Percentiles rank a stretch among this genome's conserved stretches.
Evolutionary conservation across 2,329 filamentous ascomycete species (phyloP).

Genomic region (Penicillium verrucosum): DNA sequence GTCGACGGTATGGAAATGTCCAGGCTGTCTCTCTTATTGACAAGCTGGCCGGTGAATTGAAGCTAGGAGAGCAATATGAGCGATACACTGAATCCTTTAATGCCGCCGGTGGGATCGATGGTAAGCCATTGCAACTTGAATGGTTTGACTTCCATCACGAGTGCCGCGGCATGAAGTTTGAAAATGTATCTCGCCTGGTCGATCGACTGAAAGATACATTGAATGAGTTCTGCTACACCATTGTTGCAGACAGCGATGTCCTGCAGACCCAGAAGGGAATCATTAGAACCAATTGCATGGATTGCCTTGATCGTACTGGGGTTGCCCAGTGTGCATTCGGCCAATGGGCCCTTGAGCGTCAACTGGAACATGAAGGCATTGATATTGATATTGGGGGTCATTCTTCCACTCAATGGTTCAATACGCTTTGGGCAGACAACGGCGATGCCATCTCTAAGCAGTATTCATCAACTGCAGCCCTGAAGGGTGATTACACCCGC

Average conservation of each 20-base stretch:
- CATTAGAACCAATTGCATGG: conserved; percentile 97
- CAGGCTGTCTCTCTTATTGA: conserved; percentile 85
- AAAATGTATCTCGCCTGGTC: conserved; percentile 82
- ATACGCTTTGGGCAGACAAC: conserved; percentile 95
- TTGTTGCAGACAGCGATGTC: conserved; percentile 48
- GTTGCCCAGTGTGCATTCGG: conserved; percentile 91
- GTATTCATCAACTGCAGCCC: conserved; percentile 89
- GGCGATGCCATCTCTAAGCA: conserved; percentile 93
- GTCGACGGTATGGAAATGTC: conserved; percentile 67
- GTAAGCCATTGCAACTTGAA: conserved; percentile 64
- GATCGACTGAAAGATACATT: conserved; percentile 66
- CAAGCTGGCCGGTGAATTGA: conserved; percentile 76
- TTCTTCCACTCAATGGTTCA: conserved; percentile 86
- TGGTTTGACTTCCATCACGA: conserved; percentile 97
- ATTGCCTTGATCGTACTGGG: conserved; percentile 93
- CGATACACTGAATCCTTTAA: conserved; percentile 66
- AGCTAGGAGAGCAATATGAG: conserved; percentile 76
- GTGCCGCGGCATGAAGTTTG: conserved; percentile 95
- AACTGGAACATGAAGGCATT: conserved; percentile 72
- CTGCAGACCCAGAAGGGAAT: conserved; percentile 64
- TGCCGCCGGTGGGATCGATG: conserved; percentile 54
- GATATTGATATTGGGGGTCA: conserved; percentile 72
- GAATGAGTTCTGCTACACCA: conserved; percentile 68
- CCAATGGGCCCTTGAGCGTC: conserved; percentile 74
- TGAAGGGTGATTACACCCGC: conserved; percentile 95